Conservation (phyloP, 208 protist species). For the Blastocrithidia nonstop region DNA sequence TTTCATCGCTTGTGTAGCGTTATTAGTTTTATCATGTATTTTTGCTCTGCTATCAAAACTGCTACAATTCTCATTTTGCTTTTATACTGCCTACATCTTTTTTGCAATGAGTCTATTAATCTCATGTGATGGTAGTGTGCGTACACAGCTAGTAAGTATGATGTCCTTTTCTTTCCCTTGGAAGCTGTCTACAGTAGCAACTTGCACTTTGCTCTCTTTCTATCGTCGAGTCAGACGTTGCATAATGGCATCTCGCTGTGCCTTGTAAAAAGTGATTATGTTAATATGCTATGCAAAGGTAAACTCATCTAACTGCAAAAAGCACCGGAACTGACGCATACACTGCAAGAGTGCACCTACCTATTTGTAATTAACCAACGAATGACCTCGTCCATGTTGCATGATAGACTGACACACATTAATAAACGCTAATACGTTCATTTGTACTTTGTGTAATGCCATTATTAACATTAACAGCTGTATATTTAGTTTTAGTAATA, state of each 20-base stretch:
- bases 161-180: conserved; percentile 90
- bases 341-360: conserved; percentile 37
- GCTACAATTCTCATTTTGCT: too few relatives aligned
- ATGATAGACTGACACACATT: conserved; percentile 34
- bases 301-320: conserved; percentile 22
- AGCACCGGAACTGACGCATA: conserved; percentile 47
- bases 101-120: too few relatives aligned
- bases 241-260: conserved; percentile 38
- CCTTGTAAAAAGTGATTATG: conserved; percentile 80
- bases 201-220: conserved; percentile 28
- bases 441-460: too few relatives aligned
- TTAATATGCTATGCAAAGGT: conserved; percentile 34
- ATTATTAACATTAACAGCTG: too few relatives aligned
- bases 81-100: conserved; percentile 8
- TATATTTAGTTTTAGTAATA: not conserved
- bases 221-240: conserved; percentile 29
- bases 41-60: too few relatives aligned
- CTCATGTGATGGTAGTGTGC: too few relatives aligned
- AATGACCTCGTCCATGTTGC: conserved; percentile 21
- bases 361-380: conserved; percentile 28
- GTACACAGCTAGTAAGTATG: conserved; percentile 86
- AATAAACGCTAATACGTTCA: conserved; percentile 64
- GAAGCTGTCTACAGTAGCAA: conserved; percentile 87
- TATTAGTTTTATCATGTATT: too few relatives aligned
- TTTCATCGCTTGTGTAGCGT: too few relatives aligned